Base-by-base conservation (phyloP, 2,329 filamentous ascomycete genomes). In the Achaetomium macrosporum region DNA sequence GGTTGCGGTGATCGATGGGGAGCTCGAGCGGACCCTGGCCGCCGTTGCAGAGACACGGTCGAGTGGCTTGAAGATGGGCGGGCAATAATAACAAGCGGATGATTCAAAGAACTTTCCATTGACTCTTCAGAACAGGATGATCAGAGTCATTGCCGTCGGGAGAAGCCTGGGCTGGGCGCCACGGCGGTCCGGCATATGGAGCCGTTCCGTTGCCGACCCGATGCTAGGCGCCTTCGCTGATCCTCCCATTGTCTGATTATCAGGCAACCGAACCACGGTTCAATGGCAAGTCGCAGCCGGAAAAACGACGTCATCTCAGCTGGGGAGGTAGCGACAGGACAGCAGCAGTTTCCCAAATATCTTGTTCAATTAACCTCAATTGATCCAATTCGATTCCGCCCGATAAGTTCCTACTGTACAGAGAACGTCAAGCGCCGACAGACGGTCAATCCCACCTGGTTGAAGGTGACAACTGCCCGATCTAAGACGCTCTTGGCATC, bases 271-370 rank as follows among this genome's bases (percentile, higher is more conserved):
- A 53, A 31, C 44, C 49, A 41, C 45, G 35, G 40, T 15, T 42
- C 37, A 25, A 25, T 35, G 25, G 41, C 48, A 29, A 42, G 10
- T 35, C 39, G 16, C 33, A 20, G 39, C 12, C 20, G 25, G 25
- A 25, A 25, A 4, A 36, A 50, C 56, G 44, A 56, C 56, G 51
- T 58, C 56, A 58, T 56, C 50, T 35, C 16, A 48, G 15, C 16
- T 30, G 4, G 39, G 31, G 36, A 42, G 35, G 19, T 4, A 36
- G 40, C 39, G 39, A 42, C 39, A n/a, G 19, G 25, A 25, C 25
- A 25, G 25, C 25, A 25, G 7, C 25, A 25, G 25, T 7, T 25
- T 25, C 25, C 25, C 25, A 25, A 25, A 4, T 7, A 25, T 25
- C 25, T 25, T 25, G 25, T 25, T 25, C 25, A 25, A 7, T 6